Evolutionary conservation across 495 filamentous ascomycete genomes (phyloP), one percentile per base, ranked within the genome.

Genomic region (Aspergillus haitiensis): DNA sequence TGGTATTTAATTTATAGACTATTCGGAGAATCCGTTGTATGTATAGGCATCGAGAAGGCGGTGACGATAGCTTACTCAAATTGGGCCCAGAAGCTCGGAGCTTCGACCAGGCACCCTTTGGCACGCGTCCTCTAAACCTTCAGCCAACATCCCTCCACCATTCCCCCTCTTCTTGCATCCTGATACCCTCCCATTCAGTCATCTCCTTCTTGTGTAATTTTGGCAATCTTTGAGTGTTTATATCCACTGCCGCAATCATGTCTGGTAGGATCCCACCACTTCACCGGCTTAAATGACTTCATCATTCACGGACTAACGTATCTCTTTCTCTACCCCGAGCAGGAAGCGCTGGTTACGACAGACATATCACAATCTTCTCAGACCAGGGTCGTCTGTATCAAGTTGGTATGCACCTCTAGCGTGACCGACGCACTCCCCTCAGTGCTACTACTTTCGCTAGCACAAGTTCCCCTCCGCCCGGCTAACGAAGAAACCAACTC

Each of bases 351-450:
- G 58, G 58, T 16, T 97, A 93, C 80, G 94, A 98, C 76, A 84
- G 94, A 82, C 94, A 98, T 74, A 98, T 98, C 67, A 98, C 94
- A 68, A 98, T 98, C 85, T 98, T 98, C 83, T 98, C 95, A 42
- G 94, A 98, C 75, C 91, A 96, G 74, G 94, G 94, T 69, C 85
- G 94, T 76, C 80, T 98, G 74, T 98, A 97, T 77, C 94, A 98
- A 96, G 94, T 98, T 72, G 94, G 95, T 98, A 83, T 67, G 93
- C 89, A 59, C 12, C 56, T 52, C 50, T 47, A 27, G 31, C 7
- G 32, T 27, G 21, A 27, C 21, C 21, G 21, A 27, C 21, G 1
- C 21, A 27, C 21, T 27, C 21, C 21, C 21, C 21, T 27, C 21
- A 27, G 21, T 27, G 21, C 21, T 27, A 27, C 21, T 27, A 1